Evolutionary conservation across 768 basidiomycete genomes (phyloP).

Genomic region (Boletus rex-veris): DNA sequence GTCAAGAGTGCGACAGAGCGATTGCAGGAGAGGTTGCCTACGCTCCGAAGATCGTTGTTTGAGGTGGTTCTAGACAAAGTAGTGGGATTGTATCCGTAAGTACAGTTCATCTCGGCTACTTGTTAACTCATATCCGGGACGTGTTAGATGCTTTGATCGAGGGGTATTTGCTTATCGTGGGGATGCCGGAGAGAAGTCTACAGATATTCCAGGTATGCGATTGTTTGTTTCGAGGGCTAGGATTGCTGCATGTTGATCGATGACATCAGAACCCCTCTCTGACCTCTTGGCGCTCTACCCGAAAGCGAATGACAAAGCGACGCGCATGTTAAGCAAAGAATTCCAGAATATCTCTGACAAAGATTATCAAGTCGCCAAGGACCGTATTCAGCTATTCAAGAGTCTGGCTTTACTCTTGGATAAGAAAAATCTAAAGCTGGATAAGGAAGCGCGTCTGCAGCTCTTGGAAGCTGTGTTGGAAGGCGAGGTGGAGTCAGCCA

Average conservation of each 20-base stretch:
- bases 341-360: conserved; percentile 4
- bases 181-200: background rate
- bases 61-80: conserved; percentile 1
- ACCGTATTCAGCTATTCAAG: conserved; percentile 10
- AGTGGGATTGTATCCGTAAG: conserved; percentile 25
- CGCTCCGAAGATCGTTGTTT: conserved; percentile 17
- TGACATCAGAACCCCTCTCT: conserved; percentile 4
- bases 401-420: background rate
- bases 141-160: conserved; percentile 16
- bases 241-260: background rate
- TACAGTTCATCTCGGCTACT: background rate
- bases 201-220: conserved; percentile 4
- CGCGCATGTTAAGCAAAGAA: background rate
- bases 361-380: conserved; percentile 15
- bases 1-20: background rate
- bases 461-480: conserved; percentile 2
- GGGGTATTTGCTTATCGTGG: conserved; percentile 7
- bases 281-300: conserved; percentile 12
- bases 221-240: too few relatives aligned
- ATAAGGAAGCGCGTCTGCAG: background rate
- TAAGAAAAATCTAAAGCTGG: background rate
- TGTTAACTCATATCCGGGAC: background rate
- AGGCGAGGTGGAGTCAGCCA: conserved; percentile 3
- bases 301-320: background rate
- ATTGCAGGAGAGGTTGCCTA: conserved; percentile 2